Percentiles rank a stretch among this genome's conserved stretches.
Conservation (phyloP, 768 basidiomycete species). For the Russula vinacea region DNA sequence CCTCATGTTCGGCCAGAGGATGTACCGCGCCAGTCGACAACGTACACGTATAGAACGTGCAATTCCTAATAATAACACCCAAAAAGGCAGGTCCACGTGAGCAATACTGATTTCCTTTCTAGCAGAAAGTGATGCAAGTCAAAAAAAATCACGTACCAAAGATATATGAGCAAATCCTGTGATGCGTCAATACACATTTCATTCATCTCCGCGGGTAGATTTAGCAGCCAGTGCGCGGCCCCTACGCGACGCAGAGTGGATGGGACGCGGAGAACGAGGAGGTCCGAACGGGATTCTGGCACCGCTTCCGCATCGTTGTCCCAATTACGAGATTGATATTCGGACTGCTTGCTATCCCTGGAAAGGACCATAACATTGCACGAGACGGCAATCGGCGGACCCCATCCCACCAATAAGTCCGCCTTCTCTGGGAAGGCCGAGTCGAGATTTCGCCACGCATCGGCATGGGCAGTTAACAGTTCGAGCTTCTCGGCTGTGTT, state of each 20-base stretch:
- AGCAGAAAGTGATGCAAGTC: background rate
- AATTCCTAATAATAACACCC: conserved; percentile 4
- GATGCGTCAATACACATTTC: conserved; percentile 16
- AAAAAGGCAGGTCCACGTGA: background rate
- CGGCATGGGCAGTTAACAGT: background rate
- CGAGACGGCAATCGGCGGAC: conserved; percentile 12
- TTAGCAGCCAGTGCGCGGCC: conserved; percentile 12
- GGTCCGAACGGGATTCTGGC: background rate
- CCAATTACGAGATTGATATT: background rate
- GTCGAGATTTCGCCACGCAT: conserved; percentile 11
- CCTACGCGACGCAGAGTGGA: conserved; percentile 9
- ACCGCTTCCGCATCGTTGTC: background rate
- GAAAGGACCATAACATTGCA: conserved; percentile 17
- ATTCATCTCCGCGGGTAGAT: background rate
- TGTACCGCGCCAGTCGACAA: conserved; percentile 8
- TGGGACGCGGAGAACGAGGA: conserved; percentile 17
- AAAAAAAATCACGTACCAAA: conserved; percentile 2
- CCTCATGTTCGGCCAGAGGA: conserved; percentile 4
- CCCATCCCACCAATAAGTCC: conserved; percentile 6
- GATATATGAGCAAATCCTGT: conserved; percentile 22
- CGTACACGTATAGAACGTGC: conserved; percentile 4
- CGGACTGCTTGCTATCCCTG: background rate
- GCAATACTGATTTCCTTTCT: background rate
- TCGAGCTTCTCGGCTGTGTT: conserved; percentile 17
- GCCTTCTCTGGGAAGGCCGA: background rate